Conservation (phyloP, 768 basidiomycete genomes). For the Tylopilus balloui region DNA sequence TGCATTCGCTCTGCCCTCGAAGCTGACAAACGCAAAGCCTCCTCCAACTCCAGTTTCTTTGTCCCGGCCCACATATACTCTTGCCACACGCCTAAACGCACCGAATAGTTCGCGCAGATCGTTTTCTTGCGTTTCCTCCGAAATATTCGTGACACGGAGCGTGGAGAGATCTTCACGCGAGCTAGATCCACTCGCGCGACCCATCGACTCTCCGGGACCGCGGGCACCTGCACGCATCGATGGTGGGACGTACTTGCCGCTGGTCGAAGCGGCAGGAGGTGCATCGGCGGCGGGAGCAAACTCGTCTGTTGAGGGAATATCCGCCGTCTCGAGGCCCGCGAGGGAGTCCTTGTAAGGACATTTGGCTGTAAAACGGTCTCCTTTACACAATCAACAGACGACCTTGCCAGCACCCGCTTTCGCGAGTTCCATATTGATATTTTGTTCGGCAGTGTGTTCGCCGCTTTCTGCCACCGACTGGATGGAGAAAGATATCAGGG, state of each 20-base stretch:
- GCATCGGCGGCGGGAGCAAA: slow-evolving; percentile 35
- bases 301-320: slow-evolving; percentile 37
- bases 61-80: slow-evolving; percentile 94
- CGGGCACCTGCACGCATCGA: slow-evolving; percentile 75
- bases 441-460: slow-evolving; percentile 62
- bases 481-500: not conserved
- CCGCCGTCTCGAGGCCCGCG: slow-evolving; percentile 61
- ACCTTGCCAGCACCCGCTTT: slow-evolving; percentile 85
- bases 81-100: slow-evolving; percentile 75
- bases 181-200: slow-evolving; percentile 38
- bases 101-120: slow-evolving; percentile 92
- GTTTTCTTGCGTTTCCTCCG: slow-evolving; percentile 90
- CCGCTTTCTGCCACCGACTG: slow-evolving; percentile 64
- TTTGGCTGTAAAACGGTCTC: slow-evolving; percentile 95
- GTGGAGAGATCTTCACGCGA: slow-evolving; percentile 91
- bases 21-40: slow-evolving; percentile 96
- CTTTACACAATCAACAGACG: slow-evolving; percentile 89
- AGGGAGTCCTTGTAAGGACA: slow-evolving; percentile 98
- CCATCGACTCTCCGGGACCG: slow-evolving; percentile 74
- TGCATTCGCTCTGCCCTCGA: slow-evolving; percentile 75
- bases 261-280: slow-evolving; percentile 34
- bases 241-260: slow-evolving; percentile 92
- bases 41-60: slow-evolving; percentile 92
- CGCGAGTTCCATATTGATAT: slow-evolving; percentile 59
- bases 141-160: slow-evolving; percentile 94